Base-by-base conservation (phyloP, 2,329 filamentous ascomycete genomes). In the Bipolaris bicolor region DNA sequence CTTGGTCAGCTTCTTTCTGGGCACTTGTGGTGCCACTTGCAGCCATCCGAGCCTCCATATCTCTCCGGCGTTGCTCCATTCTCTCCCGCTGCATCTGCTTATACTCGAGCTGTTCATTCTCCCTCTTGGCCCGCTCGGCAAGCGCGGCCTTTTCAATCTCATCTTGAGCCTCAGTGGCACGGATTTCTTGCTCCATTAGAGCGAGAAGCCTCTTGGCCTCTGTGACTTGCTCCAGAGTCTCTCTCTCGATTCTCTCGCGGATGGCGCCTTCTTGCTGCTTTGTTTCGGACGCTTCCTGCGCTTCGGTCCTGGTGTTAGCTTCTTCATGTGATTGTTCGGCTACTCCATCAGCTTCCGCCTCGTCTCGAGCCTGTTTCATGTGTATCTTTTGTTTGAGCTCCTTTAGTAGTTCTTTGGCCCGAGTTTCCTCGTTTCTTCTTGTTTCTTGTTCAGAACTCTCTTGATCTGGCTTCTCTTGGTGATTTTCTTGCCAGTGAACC, bases 191-290 rank as follows among this genome's bases (percentile, higher is more conserved):
- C 22, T 58, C 55, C 55, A 58, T 58, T 3, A 40, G 22, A 24
- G 34, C 51, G 29, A 58, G 22, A 49, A 57, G 50, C 39, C 53
- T 54, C 50, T 46, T 57, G 16, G 55, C 51, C 43, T 57, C 54
- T 10, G 46, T 40, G 18, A 57, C 29, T 41, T 57, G 54, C 37
- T 62, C 56, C 9, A 60, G 20, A 18, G 49, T 55, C n/a, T 58
- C 49, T 20, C 51, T 40, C 29, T 64, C 60, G n/a, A 45, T n/a
- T 36, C 22, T 39, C 16, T 62, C 58, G 11, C 51, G 47, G 18
- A 50, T 43, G 18, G 34, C 2, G 7, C 46, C 45, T 40, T 55
- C 51, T 36, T 44, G 45, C 36, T 46, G 45, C 18, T 54, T 51
- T 45, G 29, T 49, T 34, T 49, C 55, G 5, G 45, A 39, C 39